These are phyloP conservation scores for Ocimum tenuiflorum DNA, from an alignment of 257 asterid genomes.

Conservation along the genomic window DNA sequence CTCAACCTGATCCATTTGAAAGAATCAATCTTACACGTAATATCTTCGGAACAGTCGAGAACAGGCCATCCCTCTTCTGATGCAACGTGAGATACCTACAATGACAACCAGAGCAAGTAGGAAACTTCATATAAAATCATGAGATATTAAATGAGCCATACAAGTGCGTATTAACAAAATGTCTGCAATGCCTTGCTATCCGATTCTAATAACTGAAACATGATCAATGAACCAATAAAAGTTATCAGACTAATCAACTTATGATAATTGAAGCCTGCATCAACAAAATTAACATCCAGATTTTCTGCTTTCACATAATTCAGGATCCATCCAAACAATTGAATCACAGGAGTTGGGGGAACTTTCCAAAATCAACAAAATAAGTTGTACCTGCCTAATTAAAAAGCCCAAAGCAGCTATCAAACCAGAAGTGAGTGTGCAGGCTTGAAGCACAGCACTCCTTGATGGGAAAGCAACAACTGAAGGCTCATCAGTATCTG, in stretches of 20 bases:
- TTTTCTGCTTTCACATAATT: too few species aligned
- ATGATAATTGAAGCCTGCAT: too few species aligned
- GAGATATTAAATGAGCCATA: too few species aligned
- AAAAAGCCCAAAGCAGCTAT: slow-evolving; percentile 57
- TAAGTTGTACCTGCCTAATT: slow-evolving; percentile 56
- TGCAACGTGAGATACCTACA: slow-evolving; percentile 72
- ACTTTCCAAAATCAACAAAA: background rate
- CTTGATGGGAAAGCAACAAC: slow-evolving; percentile 49
- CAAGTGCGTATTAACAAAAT: too few species aligned
- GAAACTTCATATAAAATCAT: too few species aligned
- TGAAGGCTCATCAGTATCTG: slow-evolving; percentile 22
- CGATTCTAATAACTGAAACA: background rate
- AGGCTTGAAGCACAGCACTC: slow-evolving; percentile 72
- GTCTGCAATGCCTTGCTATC: background rate
- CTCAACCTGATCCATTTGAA: background rate
- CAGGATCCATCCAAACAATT: background rate
- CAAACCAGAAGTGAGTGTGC: slow-evolving; percentile 55
- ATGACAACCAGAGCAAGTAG: slow-evolving; percentile 16
- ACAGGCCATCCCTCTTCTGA: slow-evolving; percentile 59
- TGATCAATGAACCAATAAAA: too few species aligned
- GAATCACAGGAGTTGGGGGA: background rate
- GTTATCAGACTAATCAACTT: too few species aligned
- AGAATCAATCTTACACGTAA: slow-evolving; percentile 46
- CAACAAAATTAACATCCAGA: too few species aligned
- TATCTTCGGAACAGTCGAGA: slow-evolving; percentile 47